Conservation (phyloP, 2,329 filamentous ascomycete species). For the Colletotrichum filicis region DNA sequence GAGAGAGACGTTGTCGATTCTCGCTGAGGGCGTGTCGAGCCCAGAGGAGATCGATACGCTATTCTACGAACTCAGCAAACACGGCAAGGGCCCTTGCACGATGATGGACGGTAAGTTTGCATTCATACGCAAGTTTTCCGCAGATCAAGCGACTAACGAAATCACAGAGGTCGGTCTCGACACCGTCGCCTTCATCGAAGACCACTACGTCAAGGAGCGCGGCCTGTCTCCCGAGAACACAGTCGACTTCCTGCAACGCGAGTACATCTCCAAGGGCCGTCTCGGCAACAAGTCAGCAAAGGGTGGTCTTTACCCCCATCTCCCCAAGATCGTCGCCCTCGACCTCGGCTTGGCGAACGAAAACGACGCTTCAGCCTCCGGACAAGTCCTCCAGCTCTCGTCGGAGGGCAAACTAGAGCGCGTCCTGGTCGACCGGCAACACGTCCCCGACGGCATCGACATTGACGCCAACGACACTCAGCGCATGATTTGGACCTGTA, state of each 20-base stretch:
- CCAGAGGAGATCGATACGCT: conserved; percentile 61
- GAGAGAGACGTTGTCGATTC: conserved; percentile 58
- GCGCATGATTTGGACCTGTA: conserved; percentile 61
- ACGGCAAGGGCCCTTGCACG: conserved; percentile 17
- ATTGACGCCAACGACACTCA: conserved; percentile 42
- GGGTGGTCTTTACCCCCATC: conserved; percentile 51
- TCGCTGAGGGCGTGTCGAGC: conserved; percentile 59
- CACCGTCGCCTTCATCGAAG: conserved; percentile 63
- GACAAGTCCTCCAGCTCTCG: conserved; percentile 34
- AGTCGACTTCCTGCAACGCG: conserved; percentile 54
- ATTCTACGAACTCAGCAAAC: conserved; percentile 47
- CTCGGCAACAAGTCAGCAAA: conserved; percentile 56
- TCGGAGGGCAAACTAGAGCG: conserved; percentile 37
- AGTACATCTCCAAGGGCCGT: conserved; percentile 57
- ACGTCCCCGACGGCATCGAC: conserved; percentile 57
- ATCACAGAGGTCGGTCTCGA: conserved; percentile 60
- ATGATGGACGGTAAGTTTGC: conserved; percentile 40
- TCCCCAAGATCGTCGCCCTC: conserved; percentile 37
- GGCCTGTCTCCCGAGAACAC: conserved; percentile 51
- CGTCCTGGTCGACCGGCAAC: conserved; percentile 40
- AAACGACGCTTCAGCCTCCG: background rate
- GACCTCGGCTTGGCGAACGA: background rate
- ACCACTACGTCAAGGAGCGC: conserved; percentile 63
- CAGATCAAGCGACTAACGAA: background rate
- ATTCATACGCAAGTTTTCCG: no score